Evolutionary conservation across 768 basidiomycete genomes (phyloP), one percentile per base, ranked within the genome.

Genomic region (Boletellus emodensis): DNA sequence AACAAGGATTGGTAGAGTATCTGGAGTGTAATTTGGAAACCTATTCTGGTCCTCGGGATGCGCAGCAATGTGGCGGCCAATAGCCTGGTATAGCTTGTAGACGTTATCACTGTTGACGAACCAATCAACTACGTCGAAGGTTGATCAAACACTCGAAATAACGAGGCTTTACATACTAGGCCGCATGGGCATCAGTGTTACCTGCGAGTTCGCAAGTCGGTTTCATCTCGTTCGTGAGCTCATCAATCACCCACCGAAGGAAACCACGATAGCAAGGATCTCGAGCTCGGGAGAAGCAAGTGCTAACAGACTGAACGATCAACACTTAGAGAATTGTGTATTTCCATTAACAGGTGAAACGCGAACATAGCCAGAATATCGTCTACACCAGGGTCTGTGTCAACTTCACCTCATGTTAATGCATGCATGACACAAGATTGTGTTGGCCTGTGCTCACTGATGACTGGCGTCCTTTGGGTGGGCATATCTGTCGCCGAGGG

Each of bases 351-450:
- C 14, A 15, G 33, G n/a, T 41, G 26, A 20, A 47, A 51, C 26
- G 66, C 82, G 51, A 51, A 86, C 89, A 94, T 81, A 26, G 90
- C 90, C 45, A 91, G 57, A 22, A 77, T 72, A 64, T 94, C 91
- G 61, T 94, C 91, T 4, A 91, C 84, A 32, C 91, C 91, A 7
- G 90, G 88, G 62, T 94, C 90, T 24, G 88, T 88, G 58, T 91
- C 90, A 60, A 90, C 87, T 90, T 28, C 17, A n/a, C 36, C 40
- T 18, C 13, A 17, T 20, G 30, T 66, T 48, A 58, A 36, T 32
- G 5, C 12, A 36, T 28, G 5, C 12, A 17, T 33, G 33, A 26
- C 6, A 9, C 40, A 34, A 11, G 42, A 8, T 24, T 10, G 17
- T n/a, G 17, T 32, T 28, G 22, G 12, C 35, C 28, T 6, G 14